Conservation (phyloP, 176 grass and related monocot species). For the Triticum timopheevii region DNA sequence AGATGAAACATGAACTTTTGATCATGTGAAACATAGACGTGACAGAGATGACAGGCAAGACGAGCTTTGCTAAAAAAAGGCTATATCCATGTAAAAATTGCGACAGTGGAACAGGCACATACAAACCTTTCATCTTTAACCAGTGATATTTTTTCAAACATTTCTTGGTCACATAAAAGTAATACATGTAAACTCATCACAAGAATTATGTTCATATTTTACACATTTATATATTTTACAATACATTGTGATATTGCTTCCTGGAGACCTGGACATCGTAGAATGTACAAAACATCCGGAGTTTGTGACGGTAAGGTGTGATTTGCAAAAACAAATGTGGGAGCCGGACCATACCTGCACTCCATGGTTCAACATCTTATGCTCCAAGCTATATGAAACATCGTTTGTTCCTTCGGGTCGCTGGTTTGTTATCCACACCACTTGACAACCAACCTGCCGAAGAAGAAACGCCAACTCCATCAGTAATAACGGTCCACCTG, state of each 20-base stretch:
- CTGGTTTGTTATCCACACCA: conserved; percentile 92
- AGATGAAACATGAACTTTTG: neutral
- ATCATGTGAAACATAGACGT: neutral
- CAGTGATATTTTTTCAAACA: neutral
- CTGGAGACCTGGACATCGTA: neutral
- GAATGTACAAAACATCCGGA: neutral
- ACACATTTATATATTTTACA: neutral
- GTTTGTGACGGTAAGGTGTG: neutral
- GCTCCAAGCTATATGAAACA: conserved; percentile 74
- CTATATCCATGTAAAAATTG: neutral
- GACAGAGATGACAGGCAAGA: neutral
- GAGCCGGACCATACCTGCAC: conserved; percentile 49
- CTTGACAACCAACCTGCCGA: conserved; percentile 57
- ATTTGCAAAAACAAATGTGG: neutral
- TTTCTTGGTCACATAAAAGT: neutral
- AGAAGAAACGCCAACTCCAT: conserved; percentile 95
- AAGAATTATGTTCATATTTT: neutral
- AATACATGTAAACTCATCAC: neutral
- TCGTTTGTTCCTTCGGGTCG: conserved; percentile 70
- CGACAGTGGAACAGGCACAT: neutral
- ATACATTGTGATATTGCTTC: neutral
- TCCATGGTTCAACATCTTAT: conserved; percentile 85
- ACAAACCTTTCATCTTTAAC: neutral
- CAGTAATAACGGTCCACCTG: conserved; percentile 88
- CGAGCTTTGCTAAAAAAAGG: neutral